phyloP scores from a whole-genome alignment of 2,329 filamentous ascomycete genomes.

The Blastomyces silverae region DNA sequence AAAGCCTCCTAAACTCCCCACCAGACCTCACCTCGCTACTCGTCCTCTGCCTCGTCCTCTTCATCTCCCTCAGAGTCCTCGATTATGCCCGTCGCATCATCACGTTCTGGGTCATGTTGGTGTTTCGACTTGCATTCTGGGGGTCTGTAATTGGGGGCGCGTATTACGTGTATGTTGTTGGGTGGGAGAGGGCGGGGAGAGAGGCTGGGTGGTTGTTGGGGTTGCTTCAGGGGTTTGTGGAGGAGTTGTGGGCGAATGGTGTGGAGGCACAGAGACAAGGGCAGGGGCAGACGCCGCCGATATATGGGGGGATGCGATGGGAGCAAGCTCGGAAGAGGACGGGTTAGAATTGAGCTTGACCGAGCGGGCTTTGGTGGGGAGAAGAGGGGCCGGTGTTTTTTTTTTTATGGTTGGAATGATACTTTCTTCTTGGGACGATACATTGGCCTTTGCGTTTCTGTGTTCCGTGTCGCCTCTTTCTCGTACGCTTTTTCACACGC shows the following conservation, averaged over 20 bases:
- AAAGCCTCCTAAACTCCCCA: constrained; percentile 31
- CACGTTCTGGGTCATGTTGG: constrained; percentile 68
- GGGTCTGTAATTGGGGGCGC: constrained; percentile 49
- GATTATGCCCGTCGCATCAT: constrained; percentile 65
- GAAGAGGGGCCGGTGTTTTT: neutral
- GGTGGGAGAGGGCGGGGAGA: constrained; percentile 30
- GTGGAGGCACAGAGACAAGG: constrained; percentile 48
- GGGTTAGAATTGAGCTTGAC: neutral
- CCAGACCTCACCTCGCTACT: constrained; percentile 35
- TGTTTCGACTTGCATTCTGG: constrained; percentile 59
- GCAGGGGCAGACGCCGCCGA: constrained; percentile 44
- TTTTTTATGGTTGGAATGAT: neutral
- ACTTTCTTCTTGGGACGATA: neutral
- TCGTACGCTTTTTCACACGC: neutral
- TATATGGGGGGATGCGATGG: constrained; percentile 54
- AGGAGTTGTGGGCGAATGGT: constrained; percentile 47
- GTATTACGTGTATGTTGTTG: constrained; percentile 48
- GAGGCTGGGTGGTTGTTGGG: constrained; percentile 51
- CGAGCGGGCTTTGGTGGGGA: neutral
- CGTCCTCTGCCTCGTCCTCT: constrained; percentile 53
- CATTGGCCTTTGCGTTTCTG: neutral
- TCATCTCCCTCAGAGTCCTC: constrained; percentile 58
- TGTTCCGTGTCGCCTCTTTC: neutral
- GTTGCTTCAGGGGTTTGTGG: constrained; percentile 57
- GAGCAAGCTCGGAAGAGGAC: constrained; percentile 7